These are phyloP conservation scores for Phoenix roebelenii DNA, from an alignment of 176 grass and related monocot species.

Conservation along the genomic window DNA sequence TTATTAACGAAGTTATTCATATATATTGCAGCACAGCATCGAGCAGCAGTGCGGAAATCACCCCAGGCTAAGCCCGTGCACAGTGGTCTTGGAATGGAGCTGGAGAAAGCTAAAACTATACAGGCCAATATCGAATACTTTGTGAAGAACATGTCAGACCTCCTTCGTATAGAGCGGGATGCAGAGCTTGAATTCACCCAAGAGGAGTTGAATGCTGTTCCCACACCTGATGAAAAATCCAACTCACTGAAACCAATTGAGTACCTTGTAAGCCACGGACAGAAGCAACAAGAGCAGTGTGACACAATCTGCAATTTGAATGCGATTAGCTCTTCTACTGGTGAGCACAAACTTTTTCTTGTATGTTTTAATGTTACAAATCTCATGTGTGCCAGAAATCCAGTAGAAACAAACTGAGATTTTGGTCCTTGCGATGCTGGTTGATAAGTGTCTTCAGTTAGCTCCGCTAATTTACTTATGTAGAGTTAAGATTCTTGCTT, in stretches of 20 bases:
- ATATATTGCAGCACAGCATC: conserved; percentile 38
- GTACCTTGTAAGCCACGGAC: conserved; percentile 84
- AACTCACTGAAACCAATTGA: conserved; percentile 52
- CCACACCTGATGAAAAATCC: conserved; percentile 39
- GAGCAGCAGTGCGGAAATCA: conserved; percentile 32
- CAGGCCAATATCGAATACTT: conserved; percentile 69
- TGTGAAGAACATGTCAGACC: conserved; percentile 68
- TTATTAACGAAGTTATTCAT: background rate
- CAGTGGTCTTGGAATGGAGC: conserved; percentile 51
- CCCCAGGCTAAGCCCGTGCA: conserved; percentile 44
- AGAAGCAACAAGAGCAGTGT: conserved; percentile 80
- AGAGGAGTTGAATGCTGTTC: conserved; percentile 71
- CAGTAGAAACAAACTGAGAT: too few relatives aligned
- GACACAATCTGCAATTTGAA: conserved; percentile 93
- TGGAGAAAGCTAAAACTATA: conserved; percentile 57
- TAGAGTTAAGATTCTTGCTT: too few relatives aligned
- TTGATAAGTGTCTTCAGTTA: too few relatives aligned
- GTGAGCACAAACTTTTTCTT: conserved; percentile 34
- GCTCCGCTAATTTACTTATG: too few relatives aligned
- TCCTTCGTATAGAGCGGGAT: conserved; percentile 67
- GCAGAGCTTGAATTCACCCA: conserved; percentile 88
- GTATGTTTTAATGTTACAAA: background rate
- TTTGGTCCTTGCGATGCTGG: too few relatives aligned
- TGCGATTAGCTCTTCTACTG: conserved; percentile 76
- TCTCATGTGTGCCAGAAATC: too few relatives aligned